Evolutionary conservation across 2,329 filamentous ascomycete genomes (phyloP).

Genomic region (Arthrobotrys pseudoclavata): DNA sequence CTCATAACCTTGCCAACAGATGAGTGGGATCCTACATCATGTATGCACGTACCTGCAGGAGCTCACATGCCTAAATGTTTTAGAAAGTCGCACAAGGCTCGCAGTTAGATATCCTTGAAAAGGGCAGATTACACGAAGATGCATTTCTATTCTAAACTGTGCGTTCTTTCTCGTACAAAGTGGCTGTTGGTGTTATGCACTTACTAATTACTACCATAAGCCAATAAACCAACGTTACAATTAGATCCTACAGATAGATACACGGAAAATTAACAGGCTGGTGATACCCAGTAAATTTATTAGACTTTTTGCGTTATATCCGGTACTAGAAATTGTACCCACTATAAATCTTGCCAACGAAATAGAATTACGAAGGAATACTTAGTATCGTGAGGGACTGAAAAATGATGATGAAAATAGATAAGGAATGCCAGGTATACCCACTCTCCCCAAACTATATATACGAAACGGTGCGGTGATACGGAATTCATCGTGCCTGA

Average conservation of each 20-base stretch:
- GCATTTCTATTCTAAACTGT: background rate
- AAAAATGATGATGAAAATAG: background rate
- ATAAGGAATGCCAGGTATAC: background rate
- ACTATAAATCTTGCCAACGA: too few relatives aligned
- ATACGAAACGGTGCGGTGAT: background rate
- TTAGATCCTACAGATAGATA: background rate
- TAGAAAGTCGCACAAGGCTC: conserved; percentile 4
- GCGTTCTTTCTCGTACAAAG: background rate
- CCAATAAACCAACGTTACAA: background rate
- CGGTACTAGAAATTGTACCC: too few relatives aligned
- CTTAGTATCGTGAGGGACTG: too few relatives aligned
- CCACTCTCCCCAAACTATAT: background rate
- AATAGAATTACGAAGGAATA: too few relatives aligned
- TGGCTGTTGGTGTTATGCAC: background rate
- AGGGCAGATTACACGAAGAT: background rate
- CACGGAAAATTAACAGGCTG: too few relatives aligned
- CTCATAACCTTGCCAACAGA: background rate
- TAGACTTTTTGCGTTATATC: too few relatives aligned
- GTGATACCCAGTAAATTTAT: too few relatives aligned
- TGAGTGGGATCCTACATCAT: conserved; percentile 4
- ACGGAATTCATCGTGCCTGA: conserved; percentile 1
- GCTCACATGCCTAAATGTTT: conserved; percentile 20
- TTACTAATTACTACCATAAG: background rate
- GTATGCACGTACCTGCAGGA: background rate
- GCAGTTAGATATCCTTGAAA: background rate